These are phyloP conservation scores for Dalechampia spathulata DNA, from an alignment of 441 rosid genomes.

Conservation along the genomic window DNA sequence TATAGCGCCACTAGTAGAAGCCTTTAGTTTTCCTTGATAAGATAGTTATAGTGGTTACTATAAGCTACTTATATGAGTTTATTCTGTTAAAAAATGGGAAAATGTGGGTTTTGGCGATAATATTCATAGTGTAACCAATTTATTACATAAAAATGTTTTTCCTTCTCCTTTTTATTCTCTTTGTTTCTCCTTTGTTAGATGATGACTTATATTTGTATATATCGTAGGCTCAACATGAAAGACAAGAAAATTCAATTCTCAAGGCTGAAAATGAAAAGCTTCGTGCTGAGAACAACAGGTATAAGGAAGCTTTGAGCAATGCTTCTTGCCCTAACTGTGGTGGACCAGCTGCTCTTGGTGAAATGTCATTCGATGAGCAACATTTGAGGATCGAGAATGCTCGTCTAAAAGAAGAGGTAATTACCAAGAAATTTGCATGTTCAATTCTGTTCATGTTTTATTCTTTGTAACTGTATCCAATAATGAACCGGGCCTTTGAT, in stretches of 20 bases:
- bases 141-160: too few relatives aligned
- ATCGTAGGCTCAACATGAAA: slow-evolving; percentile 74
- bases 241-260: slow-evolving; percentile 68
- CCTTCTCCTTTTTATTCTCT: neutral
- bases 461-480: too few relatives aligned
- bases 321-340: slow-evolving; percentile 95
- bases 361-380: slow-evolving; percentile 97
- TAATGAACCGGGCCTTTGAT: neutral
- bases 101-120: too few relatives aligned
- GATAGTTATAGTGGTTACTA: too few relatives aligned
- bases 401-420: slow-evolving; percentile 87
- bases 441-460: too few relatives aligned
- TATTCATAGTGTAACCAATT: too few relatives aligned
- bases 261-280: slow-evolving; percentile 81
- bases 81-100: too few relatives aligned
- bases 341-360: slow-evolving; percentile 86
- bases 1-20: too few relatives aligned
- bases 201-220: neutral
- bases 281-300: slow-evolving; percentile 74
- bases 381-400: slow-evolving; percentile 88
- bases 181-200: neutral
- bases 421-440: neutral
- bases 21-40: too few relatives aligned
- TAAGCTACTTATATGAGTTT: too few relatives aligned
- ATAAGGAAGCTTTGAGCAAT: slow-evolving; percentile 73